These are phyloP conservation scores for Dryas integrifolia DNA, from an alignment of 331 rosid species.

Conservation along the genomic window DNA sequence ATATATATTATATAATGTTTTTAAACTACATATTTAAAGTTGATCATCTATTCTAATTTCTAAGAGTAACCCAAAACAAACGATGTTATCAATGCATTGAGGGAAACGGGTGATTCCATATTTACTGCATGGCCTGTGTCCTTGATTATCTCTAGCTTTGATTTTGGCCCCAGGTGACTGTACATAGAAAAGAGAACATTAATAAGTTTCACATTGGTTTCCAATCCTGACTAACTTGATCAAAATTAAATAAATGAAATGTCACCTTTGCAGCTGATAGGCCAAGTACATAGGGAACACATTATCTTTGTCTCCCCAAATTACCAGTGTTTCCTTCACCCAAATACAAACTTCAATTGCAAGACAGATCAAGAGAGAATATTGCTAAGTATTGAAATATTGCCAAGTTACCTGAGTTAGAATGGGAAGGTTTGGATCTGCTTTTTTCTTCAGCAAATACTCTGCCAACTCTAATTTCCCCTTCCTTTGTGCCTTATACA, in stretches of 20 bases:
- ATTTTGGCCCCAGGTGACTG: constrained; percentile 41
- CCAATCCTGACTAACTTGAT: neutral
- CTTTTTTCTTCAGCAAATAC: constrained; percentile 26
- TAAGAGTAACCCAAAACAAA: constrained; percentile 23
- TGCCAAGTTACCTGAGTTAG: constrained; percentile 33
- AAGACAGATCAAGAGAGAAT: neutral
- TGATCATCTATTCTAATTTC: neutral
- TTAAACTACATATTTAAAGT: too few species aligned
- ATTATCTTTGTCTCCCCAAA: constrained; percentile 47
- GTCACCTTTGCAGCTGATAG: constrained; percentile 39
- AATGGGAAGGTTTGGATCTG: constrained; percentile 30
- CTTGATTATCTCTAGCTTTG: constrained; percentile 36
- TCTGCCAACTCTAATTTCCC: constrained; percentile 34
- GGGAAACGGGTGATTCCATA: constrained; percentile 26
- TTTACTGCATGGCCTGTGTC: constrained; percentile 42
- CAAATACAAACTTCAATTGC: neutral
- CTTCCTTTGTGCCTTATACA: constrained; percentile 27
- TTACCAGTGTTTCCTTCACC: constrained; percentile 40
- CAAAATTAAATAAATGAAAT: neutral
- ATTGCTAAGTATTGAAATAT: neutral
- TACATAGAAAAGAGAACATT: neutral
- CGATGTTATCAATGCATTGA: constrained; percentile 30
- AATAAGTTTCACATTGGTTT: neutral
- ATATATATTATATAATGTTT: too few species aligned
- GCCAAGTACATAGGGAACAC: constrained; percentile 34